Conservation (phyloP, 2,329 filamentous ascomycete genomes). For the Neofusicoccum kwambonambiense region DNA sequence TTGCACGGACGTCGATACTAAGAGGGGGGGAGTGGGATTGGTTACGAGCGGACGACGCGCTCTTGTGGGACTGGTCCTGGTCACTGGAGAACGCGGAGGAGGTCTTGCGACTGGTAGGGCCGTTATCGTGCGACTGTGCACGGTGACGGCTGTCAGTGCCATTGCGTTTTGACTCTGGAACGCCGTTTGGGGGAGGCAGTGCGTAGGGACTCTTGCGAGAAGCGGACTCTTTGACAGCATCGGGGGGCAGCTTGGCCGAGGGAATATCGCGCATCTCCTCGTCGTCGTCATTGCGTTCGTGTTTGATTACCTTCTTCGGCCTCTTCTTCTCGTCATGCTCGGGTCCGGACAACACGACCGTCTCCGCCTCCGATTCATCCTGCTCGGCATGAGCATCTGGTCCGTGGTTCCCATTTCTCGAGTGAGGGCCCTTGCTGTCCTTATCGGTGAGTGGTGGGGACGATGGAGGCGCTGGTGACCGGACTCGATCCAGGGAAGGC, state of each 20-base stretch:
- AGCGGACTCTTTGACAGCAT: neutral
- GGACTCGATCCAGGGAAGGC: conserved; percentile 16
- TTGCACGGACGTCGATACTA: conserved; percentile 26
- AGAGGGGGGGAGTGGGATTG: conserved; percentile 12
- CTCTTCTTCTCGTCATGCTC: conserved; percentile 17
- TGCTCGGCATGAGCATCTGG: conserved; percentile 27
- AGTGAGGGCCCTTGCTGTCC: conserved; percentile 2
- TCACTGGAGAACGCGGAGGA: conserved; percentile 17
- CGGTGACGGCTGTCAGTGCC: conserved; percentile 4
- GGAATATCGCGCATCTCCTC: conserved; percentile 21
- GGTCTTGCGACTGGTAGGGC: conserved; percentile 7
- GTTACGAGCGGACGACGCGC: neutral
- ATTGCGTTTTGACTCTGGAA: conserved; percentile 7
- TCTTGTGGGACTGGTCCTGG: conserved; percentile 11
- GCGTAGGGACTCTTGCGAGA: neutral
- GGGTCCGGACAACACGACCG: conserved; percentile 43
- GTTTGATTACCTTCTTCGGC: conserved; percentile 38
- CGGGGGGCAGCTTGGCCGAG: neutral
- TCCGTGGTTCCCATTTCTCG: conserved; percentile 19
- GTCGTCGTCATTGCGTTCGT: conserved; percentile 36
- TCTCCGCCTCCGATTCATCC: conserved; percentile 51
- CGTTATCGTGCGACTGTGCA: conserved; percentile 9
- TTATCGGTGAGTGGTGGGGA: conserved; percentile 18
- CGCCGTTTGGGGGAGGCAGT: conserved; percentile 9
- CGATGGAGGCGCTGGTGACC: conserved; percentile 11